Conservation (phyloP, 164 flowering plant genomes). For the Cinnamomum chago region DNA sequence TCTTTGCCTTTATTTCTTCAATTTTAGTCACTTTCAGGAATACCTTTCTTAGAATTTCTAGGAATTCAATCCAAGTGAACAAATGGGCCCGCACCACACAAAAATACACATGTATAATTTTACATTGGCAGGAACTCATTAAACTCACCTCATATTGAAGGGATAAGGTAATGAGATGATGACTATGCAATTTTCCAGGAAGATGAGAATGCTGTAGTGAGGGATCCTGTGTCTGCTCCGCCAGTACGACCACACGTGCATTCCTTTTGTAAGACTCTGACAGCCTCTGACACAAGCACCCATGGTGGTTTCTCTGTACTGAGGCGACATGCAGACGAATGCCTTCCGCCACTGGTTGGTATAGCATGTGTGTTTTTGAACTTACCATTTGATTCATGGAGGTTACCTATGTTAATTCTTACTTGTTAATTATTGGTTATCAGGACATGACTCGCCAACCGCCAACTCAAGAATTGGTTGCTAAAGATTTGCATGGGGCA, state of each 20-base stretch:
- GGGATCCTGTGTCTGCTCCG: slow-evolving; percentile 49
- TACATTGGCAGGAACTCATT: no score
- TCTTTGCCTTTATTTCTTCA: no score
- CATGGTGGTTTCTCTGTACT: slow-evolving; percentile 98
- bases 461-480: slow-evolving; percentile 90
- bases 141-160: no score
- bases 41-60: no score
- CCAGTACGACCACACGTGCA: slow-evolving; percentile 68
- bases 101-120: no score
- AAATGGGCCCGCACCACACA: no score
- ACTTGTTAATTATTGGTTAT: neutral
- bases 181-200: slow-evolving; percentile 33
- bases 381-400: neutral
- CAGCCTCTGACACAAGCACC: slow-evolving; percentile 96
- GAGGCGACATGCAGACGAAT: slow-evolving; percentile 94
- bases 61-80: no score
- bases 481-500: slow-evolving; percentile 89
- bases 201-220: slow-evolving; percentile 59
- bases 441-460: slow-evolving; percentile 97
- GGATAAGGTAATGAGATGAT: neutral
- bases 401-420: neutral
- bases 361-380: neutral
- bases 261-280: slow-evolving; percentile 92
- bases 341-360: slow-evolving; percentile 87
- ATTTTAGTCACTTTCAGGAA: no score